Base-by-base conservation (phyloP, 129 eudicot genomes). In the Logfia minima region DNA sequence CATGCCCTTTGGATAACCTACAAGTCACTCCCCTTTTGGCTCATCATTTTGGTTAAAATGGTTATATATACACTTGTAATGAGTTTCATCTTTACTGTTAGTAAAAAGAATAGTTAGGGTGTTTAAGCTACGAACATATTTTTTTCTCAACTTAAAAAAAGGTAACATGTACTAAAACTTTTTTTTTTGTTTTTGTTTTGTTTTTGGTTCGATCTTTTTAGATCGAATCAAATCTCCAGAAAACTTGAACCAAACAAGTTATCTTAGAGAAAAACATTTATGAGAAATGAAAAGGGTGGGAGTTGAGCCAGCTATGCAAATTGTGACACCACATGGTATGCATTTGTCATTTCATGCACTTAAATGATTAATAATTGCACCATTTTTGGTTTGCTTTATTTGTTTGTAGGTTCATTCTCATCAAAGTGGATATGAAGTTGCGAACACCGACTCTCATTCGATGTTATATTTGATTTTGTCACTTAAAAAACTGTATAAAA, bases 311-410 rank as follows among this genome's bases (percentile, higher is more conserved):
- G 83, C 69, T 66, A 66, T 80, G 75, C 67, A 63, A 51, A 79
- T 34, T 52, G 24, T 19, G 79, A 66, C 79, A 80, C n/a, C 79
- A 80, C 79, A 80, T 80, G 84, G 67, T 72, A 16, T 67, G 75
- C 75, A 55, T 80, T 80, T 80, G 84, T 80, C 79, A 74, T 74
- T 74, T 80, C 70, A 66, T 74, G 43, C 72, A 71, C 22, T 79
- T 31, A 79, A 23, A 63, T 64, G 35, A 71, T 79, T 79, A 79
- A 62, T 64, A 22, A 72, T 72, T 55, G 26, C 73, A 79, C 34
- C 56, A 64, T 79, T 21, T 79, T 63, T 23, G 64, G 64, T 19
- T 69, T 79, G 78, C 72, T 64, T 71, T 79, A 71, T 71, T 60
- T 64, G 70, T 39, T 53, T 68, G 23, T 2, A 35, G n/a, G 39